Evolutionary conservation across 1,139 yeast genomes (phyloP).

Genomic region (Yamadazyma dushanensis): DNA sequence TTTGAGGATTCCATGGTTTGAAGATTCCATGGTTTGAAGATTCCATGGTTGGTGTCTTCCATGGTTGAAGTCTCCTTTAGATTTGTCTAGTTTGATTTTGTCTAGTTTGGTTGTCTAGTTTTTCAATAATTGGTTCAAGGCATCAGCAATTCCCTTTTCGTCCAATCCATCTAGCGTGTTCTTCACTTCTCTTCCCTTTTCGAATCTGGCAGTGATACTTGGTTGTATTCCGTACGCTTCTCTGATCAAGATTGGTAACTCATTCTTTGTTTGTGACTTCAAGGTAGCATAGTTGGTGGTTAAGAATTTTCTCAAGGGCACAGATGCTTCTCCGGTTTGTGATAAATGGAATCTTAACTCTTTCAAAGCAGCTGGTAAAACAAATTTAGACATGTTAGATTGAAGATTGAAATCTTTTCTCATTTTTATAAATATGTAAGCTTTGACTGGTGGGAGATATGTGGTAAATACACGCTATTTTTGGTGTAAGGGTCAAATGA

Average conservation of each 20-base stretch:
- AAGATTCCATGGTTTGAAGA: no score
- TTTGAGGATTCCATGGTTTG: no score
- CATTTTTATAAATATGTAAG: slow-evolving; percentile 6
- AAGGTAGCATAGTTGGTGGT: slow-evolving; percentile 59
- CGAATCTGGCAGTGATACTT: slow-evolving; percentile 69
- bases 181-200: slow-evolving; percentile 45
- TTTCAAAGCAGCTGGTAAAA: slow-evolving; percentile 63
- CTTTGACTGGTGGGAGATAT: slow-evolving; percentile 14
- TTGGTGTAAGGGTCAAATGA: neutral
- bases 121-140: slow-evolving; percentile 41
- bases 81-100: neutral
- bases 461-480: slow-evolving; percentile 6
- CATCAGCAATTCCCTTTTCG: slow-evolving; percentile 38
- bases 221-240: slow-evolving; percentile 76
- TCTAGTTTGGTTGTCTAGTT: slow-evolving; percentile 9
- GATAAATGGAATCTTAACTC: slow-evolving; percentile 81
- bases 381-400: slow-evolving; percentile 51
- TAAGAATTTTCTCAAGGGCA: slow-evolving; percentile 63
- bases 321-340: slow-evolving; percentile 71
- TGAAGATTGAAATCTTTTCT: neutral
- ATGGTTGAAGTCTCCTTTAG: no score
- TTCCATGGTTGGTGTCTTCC: no score
- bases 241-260: slow-evolving; percentile 70
- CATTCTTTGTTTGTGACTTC: slow-evolving; percentile 45
- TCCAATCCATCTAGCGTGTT: slow-evolving; percentile 47